phyloP scores from a whole-genome alignment of 2,329 filamentous ascomycete species.

The Colletotrichum tropicale region DNA sequence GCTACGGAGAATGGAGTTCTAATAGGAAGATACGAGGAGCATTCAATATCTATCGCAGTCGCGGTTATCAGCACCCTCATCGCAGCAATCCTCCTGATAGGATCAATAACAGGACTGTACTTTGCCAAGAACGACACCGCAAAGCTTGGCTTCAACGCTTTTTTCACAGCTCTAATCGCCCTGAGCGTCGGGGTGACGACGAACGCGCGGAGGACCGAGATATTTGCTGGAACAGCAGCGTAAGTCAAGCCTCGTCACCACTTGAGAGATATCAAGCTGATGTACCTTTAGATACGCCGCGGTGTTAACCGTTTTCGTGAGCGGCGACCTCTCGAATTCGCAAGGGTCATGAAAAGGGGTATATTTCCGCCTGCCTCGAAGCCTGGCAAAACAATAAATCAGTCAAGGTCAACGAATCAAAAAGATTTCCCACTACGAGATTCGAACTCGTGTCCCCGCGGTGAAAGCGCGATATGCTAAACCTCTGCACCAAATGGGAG shows the following conservation, averaged over 20 bases:
- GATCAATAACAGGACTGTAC: slow-evolving; percentile 9
- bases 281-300: background rate
- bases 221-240: slow-evolving; percentile 22
- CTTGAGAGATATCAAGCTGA: background rate
- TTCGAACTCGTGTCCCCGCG: background rate
- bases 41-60: background rate
- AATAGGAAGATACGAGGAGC: background rate
- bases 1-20: background rate
- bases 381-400: background rate
- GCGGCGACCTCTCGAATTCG: background rate
- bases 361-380: background rate
- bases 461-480: background rate
- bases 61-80: background rate
- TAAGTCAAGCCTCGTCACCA: background rate
- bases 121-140: background rate
- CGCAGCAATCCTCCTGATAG: background rate
- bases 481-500: background rate
- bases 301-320: slow-evolving; percentile 19
- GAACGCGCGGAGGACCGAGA: slow-evolving; percentile 19
- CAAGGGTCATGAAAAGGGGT: too few relatives aligned
- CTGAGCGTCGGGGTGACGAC: slow-evolving; percentile 16
- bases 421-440: background rate
- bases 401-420: background rate
- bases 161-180: slow-evolving; percentile 21
- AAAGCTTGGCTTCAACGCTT: slow-evolving; percentile 16